Base-by-base conservation (phyloP, 1,284 basidiomycete species). In the Heterobasidion irregulare region DNA sequence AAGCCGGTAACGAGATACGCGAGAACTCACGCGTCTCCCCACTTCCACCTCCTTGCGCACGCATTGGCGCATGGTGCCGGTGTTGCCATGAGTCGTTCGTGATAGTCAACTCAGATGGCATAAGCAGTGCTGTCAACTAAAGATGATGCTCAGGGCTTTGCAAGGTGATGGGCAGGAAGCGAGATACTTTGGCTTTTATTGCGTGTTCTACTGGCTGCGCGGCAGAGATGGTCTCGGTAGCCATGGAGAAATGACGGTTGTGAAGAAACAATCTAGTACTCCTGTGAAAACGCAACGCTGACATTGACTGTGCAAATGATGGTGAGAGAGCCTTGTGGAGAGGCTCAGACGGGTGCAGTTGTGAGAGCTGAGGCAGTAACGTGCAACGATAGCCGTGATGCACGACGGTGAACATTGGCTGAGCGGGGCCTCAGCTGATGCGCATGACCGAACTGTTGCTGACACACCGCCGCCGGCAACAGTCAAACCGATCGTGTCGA, bases 81-180 rank as follows among this genome's bases (percentile, higher is more conserved):
- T 91, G 88, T 70, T 86, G 75, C 77, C 80, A 83, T 49, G 87
- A 89, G 65, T 90, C 84, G 69, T 91, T 91, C 47, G 75, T 75
- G 65, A 90, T 83, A 53, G 66, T 72, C 62, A 90, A 72, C 61
- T 74, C 72, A 53, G 75, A 70, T 41, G 87, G 87, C 61, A 73
- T 72, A 56, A 90, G 74, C 49, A 79, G 68, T 46, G 70, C 66
- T 51, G 73, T 78, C 60, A 90, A 71, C 88, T 89, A 62, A 47
- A 47, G 46, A 18, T 47, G 46, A 47, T 47, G 10, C 10, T 47
- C 46, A 47, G n/a, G 58, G 57, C 43, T 44, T 48, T 41, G 46
- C 46, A 12, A 56, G 33, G 53, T 60, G 54, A 60, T 53, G 26
- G 43, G 55, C 47, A 54, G 41, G 47, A 53, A 41, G 34, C 13